Evolutionary conservation across 1,284 basidiomycete genomes (phyloP), one percentile per base, ranked within the genome.

Genomic region (Trichosporon faecale): DNA sequence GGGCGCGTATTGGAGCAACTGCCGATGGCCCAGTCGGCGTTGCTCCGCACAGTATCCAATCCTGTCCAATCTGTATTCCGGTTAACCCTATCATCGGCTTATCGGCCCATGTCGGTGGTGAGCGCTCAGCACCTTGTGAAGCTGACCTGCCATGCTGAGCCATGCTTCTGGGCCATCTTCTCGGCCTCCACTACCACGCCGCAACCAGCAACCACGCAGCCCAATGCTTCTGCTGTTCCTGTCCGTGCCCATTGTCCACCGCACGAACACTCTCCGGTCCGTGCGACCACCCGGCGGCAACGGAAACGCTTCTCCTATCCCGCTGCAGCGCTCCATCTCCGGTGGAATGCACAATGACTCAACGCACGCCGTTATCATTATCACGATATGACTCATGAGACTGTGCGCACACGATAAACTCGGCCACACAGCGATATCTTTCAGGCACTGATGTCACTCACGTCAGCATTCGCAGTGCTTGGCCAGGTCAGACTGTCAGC

Each of bases 71-170:
- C 21, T 52, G 49, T 52, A 52, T 52, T 25, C 49, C 49, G 49
- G 49, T n/a, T 61, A 31, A 29, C 11, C 57, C 57, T 61, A 61
- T 61, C 57, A 61, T 61, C 57, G 57, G 57, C 57, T 29, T 61
- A 61, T 61, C 57, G 57, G 21, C 29, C 25, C 25, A 25, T 4
- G 25, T 57, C 55, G 27, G 52, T 5, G n/a, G n/a, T 44, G n/a
- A n/a, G 33, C 33, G 4, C 33, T 9, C 33, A 33, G 5, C 33
- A 9, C 5, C 33, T 33, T 33, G 5, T 33, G 33, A 4, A 33
- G 5, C 33, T 9, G 9, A 33, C 5, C 33, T 33, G 5, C 33
- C 5, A 9, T 33, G n/a, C n/a, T n/a, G n/a, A n/a, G n/a, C n/a
- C n/a, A n/a, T n/a, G n/a, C n/a, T n/a, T n/a, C n/a, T n/a, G n/a